Base-by-base conservation (phyloP, 176 grass and related monocot species). In the Triticum turgidum region DNA sequence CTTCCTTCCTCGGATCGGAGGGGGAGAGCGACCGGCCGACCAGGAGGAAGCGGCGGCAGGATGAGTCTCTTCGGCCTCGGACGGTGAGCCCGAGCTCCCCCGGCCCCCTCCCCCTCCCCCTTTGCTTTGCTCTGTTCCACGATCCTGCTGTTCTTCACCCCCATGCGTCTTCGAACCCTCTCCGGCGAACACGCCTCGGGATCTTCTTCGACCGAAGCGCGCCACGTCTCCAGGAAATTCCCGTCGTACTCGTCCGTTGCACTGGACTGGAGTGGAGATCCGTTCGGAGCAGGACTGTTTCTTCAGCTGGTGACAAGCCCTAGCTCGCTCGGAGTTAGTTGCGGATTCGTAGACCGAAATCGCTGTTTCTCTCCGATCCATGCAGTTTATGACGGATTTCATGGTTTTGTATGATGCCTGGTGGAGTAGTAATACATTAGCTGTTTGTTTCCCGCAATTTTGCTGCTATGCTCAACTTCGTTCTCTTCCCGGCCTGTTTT, bases 51-150 rank as follows among this genome's bases (percentile, higher is more conserved):
- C n/a, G 78, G 88, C 63, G 82, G 70, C 76, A 56, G 52, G 58
- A 98, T 98, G 95, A 98, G 95, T 87, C 95, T 98, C 89, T 98
- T 98, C 80, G 96, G 96, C 27, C 93, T 98, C 78, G 93, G 96
- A 37, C 91, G 96, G 96, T 98, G 68, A 91, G 89, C 67, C 0
- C 79, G 9, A 84, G 73, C 54, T 65, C 30, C 45, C 69, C 41
- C 15, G 10, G 21, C 32, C 15, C 27, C 32, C 1, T 0, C 5
- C 37, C 6, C 9, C 39, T 8, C 15, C 37, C 14, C 0, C 34
- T 4, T 24, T 22, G 25, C 37, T 75, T 11, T 44, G 35, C 35
- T 69, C 41, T 20, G 30, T 65, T 45, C 38, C 37, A 45, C 72
- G 42, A 75, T 29, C 72, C 72, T 75, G 42, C 41, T 51, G 24